These are phyloP conservation scores for Colletotrichum scovillei DNA, from an alignment of 2,329 filamentous ascomycete species.

Conservation along the genomic window DNA sequence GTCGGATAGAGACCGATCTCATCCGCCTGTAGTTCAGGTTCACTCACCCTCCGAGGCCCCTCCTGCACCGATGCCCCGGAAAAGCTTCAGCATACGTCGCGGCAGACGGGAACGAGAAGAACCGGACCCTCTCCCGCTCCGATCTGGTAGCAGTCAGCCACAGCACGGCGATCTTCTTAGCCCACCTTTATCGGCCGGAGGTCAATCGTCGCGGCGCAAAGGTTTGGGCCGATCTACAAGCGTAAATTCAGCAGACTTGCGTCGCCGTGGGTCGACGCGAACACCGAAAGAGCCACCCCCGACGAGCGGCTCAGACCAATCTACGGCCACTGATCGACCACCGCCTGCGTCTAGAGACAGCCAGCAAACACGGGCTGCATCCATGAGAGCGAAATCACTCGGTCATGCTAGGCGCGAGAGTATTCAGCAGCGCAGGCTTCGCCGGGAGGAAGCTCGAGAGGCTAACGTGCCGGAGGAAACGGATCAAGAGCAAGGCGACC, in stretches of 20 bases:
- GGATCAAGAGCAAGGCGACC: slow-evolving; percentile 75
- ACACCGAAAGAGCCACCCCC: slow-evolving; percentile 73
- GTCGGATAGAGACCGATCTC: slow-evolving; percentile 72
- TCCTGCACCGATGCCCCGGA: slow-evolving; percentile 69
- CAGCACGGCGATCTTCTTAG: slow-evolving; percentile 84
- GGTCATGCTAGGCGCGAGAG: slow-evolving; percentile 91
- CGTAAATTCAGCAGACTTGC: slow-evolving; percentile 87
- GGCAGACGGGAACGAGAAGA: slow-evolving; percentile 66
- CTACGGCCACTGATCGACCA: slow-evolving; percentile 66
- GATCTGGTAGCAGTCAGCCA: slow-evolving; percentile 71
- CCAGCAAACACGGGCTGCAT: slow-evolving; percentile 67
- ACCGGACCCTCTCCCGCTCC: slow-evolving; percentile 57
- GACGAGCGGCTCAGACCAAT: slow-evolving; percentile 84
- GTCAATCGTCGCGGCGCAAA: slow-evolving; percentile 69
- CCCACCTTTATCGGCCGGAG: slow-evolving; percentile 74
- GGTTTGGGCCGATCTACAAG: slow-evolving; percentile 88
- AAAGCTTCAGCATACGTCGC: slow-evolving; percentile 87
- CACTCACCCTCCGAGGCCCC: slow-evolving; percentile 78
- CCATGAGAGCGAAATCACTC: slow-evolving; percentile 84
- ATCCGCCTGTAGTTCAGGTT: slow-evolving; percentile 80
- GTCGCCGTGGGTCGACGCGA: slow-evolving; percentile 66
- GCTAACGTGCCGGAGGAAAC: slow-evolving; percentile 92
- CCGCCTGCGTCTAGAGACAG: slow-evolving; percentile 63
- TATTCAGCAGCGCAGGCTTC: slow-evolving; percentile 85
- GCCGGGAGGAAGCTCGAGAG: slow-evolving; percentile 77